Percentiles rank a stretch among this genome's conserved stretches.
phyloP scores from a whole-genome alignment of 1,284 basidiomycete species.

The Ustilago shanxiensis region DNA sequence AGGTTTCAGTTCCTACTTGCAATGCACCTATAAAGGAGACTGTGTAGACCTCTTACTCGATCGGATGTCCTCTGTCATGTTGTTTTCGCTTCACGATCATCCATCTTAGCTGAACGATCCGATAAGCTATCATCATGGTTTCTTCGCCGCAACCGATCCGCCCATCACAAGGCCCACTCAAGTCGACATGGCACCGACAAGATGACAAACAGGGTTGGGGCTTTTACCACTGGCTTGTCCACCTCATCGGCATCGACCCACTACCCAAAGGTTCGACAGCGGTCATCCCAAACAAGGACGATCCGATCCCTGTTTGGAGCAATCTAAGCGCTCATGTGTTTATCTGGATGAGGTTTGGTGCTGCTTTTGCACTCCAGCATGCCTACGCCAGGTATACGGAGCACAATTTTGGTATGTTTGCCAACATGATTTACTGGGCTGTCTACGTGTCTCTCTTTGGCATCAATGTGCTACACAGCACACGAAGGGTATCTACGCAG shows the following conservation, averaged over 20 bases:
- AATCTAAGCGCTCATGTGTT: conserved; percentile 29
- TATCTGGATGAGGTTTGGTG: conserved; percentile 30
- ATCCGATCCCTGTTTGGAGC: no score
- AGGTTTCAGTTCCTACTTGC: no score
- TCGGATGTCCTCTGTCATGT: no score
- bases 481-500: conserved; percentile 23
- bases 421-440: conserved; percentile 47
- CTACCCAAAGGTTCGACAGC: no score
- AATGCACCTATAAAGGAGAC: no score
- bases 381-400: conserved; percentile 50
- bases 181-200: conserved; percentile 29
- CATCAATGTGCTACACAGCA: conserved; percentile 25
- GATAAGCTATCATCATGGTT: no score
- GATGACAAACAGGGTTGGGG: conserved; percentile 11
- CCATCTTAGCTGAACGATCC: no score
- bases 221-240: conserved; percentile 20
- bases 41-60: no score
- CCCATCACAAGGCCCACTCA: conserved; percentile 31
- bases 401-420: conserved; percentile 43
- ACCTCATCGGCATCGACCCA: conserved; percentile 17
- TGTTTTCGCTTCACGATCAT: no score
- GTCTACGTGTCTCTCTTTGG: conserved; percentile 47
- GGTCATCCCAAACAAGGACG: no score
- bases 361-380: conserved; percentile 47
- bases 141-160: conserved; percentile 15